Evolutionary conservation across 2,329 filamentous ascomycete genomes (phyloP).

Genomic region (Corinectria fuckeliana): DNA sequence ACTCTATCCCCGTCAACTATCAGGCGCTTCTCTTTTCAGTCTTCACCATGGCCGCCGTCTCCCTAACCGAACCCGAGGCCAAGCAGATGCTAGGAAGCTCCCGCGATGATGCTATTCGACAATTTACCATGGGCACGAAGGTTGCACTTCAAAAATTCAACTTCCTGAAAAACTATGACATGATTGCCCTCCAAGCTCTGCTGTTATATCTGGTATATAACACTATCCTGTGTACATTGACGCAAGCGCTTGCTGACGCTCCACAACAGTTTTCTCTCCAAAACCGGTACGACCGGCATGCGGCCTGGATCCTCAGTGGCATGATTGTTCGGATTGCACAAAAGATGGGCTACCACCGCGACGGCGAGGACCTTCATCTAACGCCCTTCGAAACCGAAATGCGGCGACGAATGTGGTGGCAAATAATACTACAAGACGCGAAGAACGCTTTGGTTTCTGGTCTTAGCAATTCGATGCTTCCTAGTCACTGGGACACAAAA

Average conservation of each 20-base stretch:
- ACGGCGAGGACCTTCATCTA: slow-evolving; percentile 62
- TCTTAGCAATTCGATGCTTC: slow-evolving; percentile 58
- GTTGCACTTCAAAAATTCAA: slow-evolving; percentile 57
- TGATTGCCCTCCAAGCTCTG: slow-evolving; percentile 65
- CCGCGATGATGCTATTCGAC: slow-evolving; percentile 56
- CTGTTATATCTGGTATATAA: slow-evolving; percentile 60
- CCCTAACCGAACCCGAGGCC: slow-evolving; percentile 63
- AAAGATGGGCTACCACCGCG: slow-evolving; percentile 71
- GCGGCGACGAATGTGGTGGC: slow-evolving; percentile 72
- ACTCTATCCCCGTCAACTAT: slow-evolving; percentile 60
- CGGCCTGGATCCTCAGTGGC: slow-evolving; percentile 66
- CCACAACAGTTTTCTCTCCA: slow-evolving; percentile 58
- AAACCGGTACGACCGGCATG: slow-evolving; percentile 64
- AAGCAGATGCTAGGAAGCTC: slow-evolving; percentile 57
- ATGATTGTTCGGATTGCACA: slow-evolving; percentile 68
- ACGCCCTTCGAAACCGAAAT: slow-evolving; percentile 71
- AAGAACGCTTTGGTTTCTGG: slow-evolving; percentile 65
- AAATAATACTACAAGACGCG: slow-evolving; percentile 64
- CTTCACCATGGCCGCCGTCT: slow-evolving; percentile 65
- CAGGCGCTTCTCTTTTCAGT: slow-evolving; percentile 71
- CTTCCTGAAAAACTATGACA: slow-evolving; percentile 65
- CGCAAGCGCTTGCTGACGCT: slow-evolving; percentile 19
- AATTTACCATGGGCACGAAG: slow-evolving; percentile 60
- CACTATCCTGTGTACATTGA: not conserved
- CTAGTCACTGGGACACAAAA: slow-evolving; percentile 63